phyloP scores from a whole-genome alignment of 129 eudicot species.

The Tagetes patula region DNA sequence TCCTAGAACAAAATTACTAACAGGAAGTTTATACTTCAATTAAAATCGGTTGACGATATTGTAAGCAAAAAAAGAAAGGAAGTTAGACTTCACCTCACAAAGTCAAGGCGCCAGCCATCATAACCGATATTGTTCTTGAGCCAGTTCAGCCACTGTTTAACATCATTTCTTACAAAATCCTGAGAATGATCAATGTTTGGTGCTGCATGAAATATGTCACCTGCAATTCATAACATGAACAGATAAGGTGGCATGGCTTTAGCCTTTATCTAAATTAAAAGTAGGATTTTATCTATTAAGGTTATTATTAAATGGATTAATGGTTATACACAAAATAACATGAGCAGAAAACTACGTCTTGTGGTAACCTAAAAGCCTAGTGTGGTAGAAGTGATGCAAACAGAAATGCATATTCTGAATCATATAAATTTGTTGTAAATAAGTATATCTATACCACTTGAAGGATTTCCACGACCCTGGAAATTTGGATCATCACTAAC shows the following conservation, averaged over 20 bases:
- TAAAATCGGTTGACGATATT: background rate
- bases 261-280: background rate
- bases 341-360: background rate
- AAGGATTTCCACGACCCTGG: constrained; percentile 61
- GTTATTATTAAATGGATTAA: background rate
- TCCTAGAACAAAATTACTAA: background rate
- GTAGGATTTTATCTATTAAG: background rate
- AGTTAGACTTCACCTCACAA: constrained; percentile 54
- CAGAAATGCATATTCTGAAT: constrained; percentile 4
- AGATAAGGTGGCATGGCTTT: constrained; percentile 7
- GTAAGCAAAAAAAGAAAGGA: background rate
- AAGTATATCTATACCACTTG: constrained; percentile 43
- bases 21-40: background rate
- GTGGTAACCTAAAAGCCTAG: constrained; percentile 12
- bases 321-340: constrained; percentile 1
- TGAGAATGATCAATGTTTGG: constrained; percentile 77
- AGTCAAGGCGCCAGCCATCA: constrained; percentile 84
- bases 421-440: constrained; percentile 8
- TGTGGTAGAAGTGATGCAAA: constrained; percentile 13
- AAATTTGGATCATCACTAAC: constrained; percentile 77
- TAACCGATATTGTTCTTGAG: constrained; percentile 56
- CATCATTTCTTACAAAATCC: constrained; percentile 55
- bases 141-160: constrained; percentile 67
- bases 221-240: constrained; percentile 36
- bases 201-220: constrained; percentile 81